These are phyloP conservation scores for Suillus brevipes DNA, from an alignment of 768 basidiomycete species.

Conservation along the genomic window DNA sequence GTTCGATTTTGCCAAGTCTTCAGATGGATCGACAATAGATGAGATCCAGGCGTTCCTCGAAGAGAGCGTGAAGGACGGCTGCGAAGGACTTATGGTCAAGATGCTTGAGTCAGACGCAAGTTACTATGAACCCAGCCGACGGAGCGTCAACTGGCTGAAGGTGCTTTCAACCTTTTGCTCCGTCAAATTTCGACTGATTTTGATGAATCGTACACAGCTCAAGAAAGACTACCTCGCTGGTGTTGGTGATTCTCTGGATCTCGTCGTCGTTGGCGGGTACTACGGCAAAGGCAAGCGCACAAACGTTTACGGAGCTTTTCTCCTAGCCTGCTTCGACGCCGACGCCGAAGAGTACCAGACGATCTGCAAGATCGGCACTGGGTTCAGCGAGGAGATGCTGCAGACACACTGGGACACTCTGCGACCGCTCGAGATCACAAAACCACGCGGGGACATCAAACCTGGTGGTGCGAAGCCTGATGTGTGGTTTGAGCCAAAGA, in stretches of 20 bases:
- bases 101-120: conserved; percentile 92
- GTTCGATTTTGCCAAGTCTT: conserved; percentile 90
- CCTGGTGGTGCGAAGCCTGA: conserved; percentile 94
- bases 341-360: conserved; percentile 95
- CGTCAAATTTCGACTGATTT: neutral
- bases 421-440: conserved; percentile 71
- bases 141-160: conserved; percentile 98
- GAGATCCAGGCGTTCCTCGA: conserved; percentile 95
- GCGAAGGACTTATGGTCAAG: conserved; percentile 99
- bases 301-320: conserved; percentile 95
- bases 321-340: conserved; percentile 94
- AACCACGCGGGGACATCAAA: conserved; percentile 81
- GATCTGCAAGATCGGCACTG: conserved; percentile 98
- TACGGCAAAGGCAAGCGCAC: conserved; percentile 98
- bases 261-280: conserved; percentile 97
- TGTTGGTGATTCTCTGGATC: conserved; percentile 94
- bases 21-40: conserved; percentile 85
- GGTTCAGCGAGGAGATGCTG: conserved; percentile 91
- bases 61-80: conserved; percentile 96
- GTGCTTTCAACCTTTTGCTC: conserved; percentile 39
- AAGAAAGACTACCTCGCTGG: conserved; percentile 99
- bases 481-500: conserved; percentile 95
- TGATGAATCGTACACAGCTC: conserved; percentile 51
- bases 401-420: conserved; percentile 79
- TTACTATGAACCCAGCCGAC: conserved; percentile 91